Conservation (phyloP, 2,329 filamentous ascomycete species). For the Helminthosporium solani region DNA sequence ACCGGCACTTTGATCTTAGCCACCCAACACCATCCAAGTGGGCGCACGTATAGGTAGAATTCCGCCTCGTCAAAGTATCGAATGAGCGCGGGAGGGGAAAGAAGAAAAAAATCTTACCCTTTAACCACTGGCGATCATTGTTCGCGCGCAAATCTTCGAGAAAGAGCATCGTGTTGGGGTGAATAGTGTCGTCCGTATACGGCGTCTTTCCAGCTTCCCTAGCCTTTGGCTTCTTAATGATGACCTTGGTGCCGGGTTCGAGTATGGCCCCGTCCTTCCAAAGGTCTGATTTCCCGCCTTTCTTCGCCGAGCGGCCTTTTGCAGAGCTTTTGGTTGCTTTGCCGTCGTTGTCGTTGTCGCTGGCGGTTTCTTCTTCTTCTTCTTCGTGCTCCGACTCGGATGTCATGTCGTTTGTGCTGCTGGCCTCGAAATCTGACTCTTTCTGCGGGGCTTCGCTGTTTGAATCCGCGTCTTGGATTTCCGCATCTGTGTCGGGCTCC, state of each 20-base stretch:
- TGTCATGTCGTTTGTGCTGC: conserved; percentile 29
- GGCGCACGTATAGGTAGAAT: too few species aligned
- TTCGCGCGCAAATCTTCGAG: conserved; percentile 59
- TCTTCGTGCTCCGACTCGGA: conserved; percentile 34
- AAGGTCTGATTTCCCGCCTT: conserved; percentile 50
- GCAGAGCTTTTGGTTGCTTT: conserved; percentile 27
- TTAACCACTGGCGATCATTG: conserved; percentile 65
- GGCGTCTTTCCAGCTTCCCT: conserved; percentile 59
- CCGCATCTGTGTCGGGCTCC: conserved; percentile 31
- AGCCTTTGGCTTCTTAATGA: conserved; percentile 65
- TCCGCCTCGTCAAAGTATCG: neutral
- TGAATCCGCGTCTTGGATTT: conserved; percentile 28
- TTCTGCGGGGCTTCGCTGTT: conserved; percentile 37
- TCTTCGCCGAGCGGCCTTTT: conserved; percentile 20
- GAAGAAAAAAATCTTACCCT: conserved; percentile 48
- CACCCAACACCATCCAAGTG: too few species aligned
- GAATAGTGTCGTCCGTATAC: conserved; percentile 59
- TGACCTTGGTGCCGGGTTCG: conserved; percentile 60
- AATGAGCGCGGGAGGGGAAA: neutral
- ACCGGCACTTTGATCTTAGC: too few species aligned
- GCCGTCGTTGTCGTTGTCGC: conserved; percentile 29
- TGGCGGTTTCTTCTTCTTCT: too few species aligned
- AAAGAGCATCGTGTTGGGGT: conserved; percentile 65
- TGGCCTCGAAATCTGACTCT: conserved; percentile 47
- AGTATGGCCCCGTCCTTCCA: conserved; percentile 60